Percentiles rank a stretch among this genome's conserved stretches.
Conservation (phyloP, 495 filamentous ascomycete species). For the Talaromyces liani region DNA sequence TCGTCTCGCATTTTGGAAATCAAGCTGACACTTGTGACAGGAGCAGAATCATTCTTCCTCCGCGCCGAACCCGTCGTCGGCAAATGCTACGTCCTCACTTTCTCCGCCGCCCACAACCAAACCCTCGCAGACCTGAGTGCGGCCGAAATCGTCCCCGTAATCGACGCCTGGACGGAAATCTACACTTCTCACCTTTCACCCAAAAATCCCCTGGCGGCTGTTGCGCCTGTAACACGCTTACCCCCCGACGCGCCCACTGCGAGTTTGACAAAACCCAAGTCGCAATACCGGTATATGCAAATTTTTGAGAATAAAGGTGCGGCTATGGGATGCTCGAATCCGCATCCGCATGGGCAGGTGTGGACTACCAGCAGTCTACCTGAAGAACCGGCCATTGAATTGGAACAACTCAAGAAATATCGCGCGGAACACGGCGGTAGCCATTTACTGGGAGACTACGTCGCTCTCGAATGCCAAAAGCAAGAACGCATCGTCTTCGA, state of each 20-base stretch:
- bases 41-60: slow-evolving; percentile 70
- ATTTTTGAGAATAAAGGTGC: slow-evolving; percentile 99
- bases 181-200: slow-evolving; percentile 76
- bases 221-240: slow-evolving; percentile 36
- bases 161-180: slow-evolving; percentile 81
- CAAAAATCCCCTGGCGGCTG: slow-evolving; percentile 53
- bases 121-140: slow-evolving; percentile 82
- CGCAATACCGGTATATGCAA: slow-evolving; percentile 94
- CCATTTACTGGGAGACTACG: slow-evolving; percentile 81
- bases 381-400: slow-evolving; percentile 76
- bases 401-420: slow-evolving; percentile 71
- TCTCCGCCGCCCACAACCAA: slow-evolving; percentile 80
- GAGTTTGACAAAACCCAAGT: slow-evolving; percentile 46
- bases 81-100: slow-evolving; percentile 96
- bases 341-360: slow-evolving; percentile 92
- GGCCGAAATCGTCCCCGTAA: slow-evolving; percentile 61
- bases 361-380: slow-evolving; percentile 90
- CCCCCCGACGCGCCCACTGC: slow-evolving; percentile 40
- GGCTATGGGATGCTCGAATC: slow-evolving; percentile 98
- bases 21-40: slow-evolving; percentile 26
- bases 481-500: slow-evolving; percentile 79
- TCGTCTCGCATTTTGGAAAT: not conserved
- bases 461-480: slow-evolving; percentile 71
- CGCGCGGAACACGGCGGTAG: slow-evolving; percentile 57
- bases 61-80: slow-evolving; percentile 81